A percentile compares a stretch with the other conserved stretches of the same genome.
These are phyloP conservation scores for Leishmania major DNA, from an alignment of 208 protist genomes.

Conservation along the genomic window DNA sequence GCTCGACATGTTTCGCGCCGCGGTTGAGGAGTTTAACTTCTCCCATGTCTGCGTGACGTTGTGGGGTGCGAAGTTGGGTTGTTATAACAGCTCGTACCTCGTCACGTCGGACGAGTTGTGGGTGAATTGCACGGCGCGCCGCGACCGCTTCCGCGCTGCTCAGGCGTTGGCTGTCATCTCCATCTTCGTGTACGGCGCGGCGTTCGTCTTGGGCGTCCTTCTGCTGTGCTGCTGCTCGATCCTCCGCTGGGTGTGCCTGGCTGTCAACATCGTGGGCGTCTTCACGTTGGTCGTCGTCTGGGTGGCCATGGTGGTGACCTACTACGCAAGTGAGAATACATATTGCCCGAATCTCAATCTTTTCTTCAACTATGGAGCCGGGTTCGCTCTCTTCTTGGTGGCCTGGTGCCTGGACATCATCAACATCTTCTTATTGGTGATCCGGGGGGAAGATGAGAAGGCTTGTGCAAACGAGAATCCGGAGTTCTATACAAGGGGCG, in stretches of 20 bases:
- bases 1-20: slow-evolving; percentile 40
- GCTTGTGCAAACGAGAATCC: too few relatives aligned
- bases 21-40: too few relatives aligned
- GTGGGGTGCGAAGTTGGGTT: slow-evolving; percentile 51
- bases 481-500: too few relatives aligned
- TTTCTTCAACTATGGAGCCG: slow-evolving; percentile 15
- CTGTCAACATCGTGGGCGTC: slow-evolving; percentile 37
- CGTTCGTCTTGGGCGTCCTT: not conserved
- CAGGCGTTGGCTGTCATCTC: slow-evolving; percentile 45
- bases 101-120: slow-evolving; percentile 16
- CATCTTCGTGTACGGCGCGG: slow-evolving; percentile 19
- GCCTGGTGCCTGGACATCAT: slow-evolving; percentile 49
- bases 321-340: not conserved
- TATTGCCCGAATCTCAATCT: too few relatives aligned
- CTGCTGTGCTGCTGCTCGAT: too few relatives aligned
- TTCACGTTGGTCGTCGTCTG: slow-evolving; percentile 31
- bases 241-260: slow-evolving; percentile 26
- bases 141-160: slow-evolving; percentile 38
- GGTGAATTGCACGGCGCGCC: slow-evolving; percentile 24
- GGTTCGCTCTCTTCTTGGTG: slow-evolving; percentile 40
- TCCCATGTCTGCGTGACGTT: slow-evolving; percentile 37
- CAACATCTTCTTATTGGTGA: slow-evolving; percentile 39
- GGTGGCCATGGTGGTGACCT: slow-evolving; percentile 35
- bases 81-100: slow-evolving; percentile 13
- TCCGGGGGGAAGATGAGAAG: not conserved